A percentile compares a stretch with the other conserved stretches of the same genome.
phyloP scores from a whole-genome alignment of 306 rosid genomes.

The Cajanus cajan region DNA sequence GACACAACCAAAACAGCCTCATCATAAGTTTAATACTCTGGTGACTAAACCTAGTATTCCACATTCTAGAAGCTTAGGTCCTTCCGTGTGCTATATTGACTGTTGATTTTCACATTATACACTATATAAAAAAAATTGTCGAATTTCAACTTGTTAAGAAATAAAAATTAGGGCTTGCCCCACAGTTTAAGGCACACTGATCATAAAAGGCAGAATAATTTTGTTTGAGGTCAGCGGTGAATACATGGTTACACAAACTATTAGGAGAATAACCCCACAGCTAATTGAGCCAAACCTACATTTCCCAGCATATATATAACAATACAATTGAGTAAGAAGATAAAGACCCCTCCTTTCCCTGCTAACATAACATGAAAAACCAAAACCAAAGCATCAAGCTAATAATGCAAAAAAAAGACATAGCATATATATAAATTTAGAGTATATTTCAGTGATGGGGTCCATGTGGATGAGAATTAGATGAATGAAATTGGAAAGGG shows the following conservation, averaged over 20 bases:
- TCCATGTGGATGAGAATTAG: not conserved
- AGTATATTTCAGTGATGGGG: not conserved
- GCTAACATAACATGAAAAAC: not conserved
- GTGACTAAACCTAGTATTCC: not conserved
- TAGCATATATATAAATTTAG: not conserved
- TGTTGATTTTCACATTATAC: not conserved
- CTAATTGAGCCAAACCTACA: not conserved
- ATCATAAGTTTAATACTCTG: not conserved
- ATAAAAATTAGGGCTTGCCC: not conserved
- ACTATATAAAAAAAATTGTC: not conserved
- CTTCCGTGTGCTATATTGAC: not conserved
- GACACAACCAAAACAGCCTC: not conserved
- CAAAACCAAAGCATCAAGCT: not conserved
- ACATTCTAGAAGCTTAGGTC: not conserved
- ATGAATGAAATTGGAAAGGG: not conserved
- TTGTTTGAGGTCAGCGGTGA: not conserved
- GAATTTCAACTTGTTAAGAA: not conserved
- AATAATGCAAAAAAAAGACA: not conserved
- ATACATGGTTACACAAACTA: not conserved
- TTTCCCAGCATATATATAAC: not conserved
- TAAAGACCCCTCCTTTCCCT: not conserved
- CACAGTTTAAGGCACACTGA: not conserved
- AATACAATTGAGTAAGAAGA: not conserved
- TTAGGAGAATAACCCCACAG: not conserved
- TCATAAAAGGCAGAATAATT: not conserved